Conservation (phyloP, 177 flowering plant genomes). For the Vitis hybrid region DNA sequence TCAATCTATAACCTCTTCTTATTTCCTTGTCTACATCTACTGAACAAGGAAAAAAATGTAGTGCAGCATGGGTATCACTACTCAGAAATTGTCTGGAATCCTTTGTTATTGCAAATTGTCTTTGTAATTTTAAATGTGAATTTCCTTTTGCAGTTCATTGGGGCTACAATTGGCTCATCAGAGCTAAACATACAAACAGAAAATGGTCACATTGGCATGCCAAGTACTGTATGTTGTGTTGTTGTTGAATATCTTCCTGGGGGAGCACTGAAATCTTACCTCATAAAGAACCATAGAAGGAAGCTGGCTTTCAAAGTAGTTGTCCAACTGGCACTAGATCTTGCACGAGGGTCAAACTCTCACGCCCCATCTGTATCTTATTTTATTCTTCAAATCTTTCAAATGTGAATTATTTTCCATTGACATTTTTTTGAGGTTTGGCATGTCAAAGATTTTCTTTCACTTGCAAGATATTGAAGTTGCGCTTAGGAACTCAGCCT, state of each 20-base stretch:
- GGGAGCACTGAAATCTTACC: slow-evolving; percentile 59
- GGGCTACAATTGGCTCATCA: slow-evolving; percentile 70
- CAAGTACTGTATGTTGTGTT: slow-evolving; percentile 65
- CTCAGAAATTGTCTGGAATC: background rate
- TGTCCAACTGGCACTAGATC: slow-evolving; percentile 65
- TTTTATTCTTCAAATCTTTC: slow-evolving; percentile 6
- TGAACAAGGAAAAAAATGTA: background rate
- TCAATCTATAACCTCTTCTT: too few species aligned
- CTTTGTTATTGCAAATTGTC: background rate
- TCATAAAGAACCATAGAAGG: slow-evolving; percentile 58
- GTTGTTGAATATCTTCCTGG: slow-evolving; percentile 73
- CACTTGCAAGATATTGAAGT: slow-evolving; percentile 1
- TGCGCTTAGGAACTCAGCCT: background rate
- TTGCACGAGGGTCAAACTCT: slow-evolving; percentile 58
- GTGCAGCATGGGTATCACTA: background rate
- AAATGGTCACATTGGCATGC: slow-evolving; percentile 49
- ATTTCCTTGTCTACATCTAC: too few species aligned
- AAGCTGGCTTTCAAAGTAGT: slow-evolving; percentile 68
- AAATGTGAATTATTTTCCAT: background rate
- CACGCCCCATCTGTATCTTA: slow-evolving; percentile 7
- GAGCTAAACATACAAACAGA: slow-evolving; percentile 52
- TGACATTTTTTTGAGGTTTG: background rate
- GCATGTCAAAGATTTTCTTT: background rate
- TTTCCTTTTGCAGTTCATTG: slow-evolving; percentile 50
- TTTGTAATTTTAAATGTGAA: background rate